Evolutionary conservation across 495 filamentous ascomycete species (phyloP).

Genomic region (Trichoderma reesei): DNA sequence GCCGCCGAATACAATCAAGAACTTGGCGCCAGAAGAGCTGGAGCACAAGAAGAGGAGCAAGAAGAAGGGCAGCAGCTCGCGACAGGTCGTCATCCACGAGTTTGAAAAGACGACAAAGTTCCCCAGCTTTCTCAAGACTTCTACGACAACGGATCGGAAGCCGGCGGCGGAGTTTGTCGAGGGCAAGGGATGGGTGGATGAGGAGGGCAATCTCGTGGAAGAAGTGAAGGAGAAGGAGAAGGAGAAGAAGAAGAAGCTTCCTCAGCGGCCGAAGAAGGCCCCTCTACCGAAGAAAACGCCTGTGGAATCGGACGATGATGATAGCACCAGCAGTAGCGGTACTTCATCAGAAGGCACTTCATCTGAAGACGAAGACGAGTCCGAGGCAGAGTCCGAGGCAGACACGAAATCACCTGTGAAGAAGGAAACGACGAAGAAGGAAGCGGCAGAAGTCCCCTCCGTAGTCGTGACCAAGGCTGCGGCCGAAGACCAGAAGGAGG

Average conservation of each 20-base stretch:
- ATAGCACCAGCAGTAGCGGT: conserved; percentile 25
- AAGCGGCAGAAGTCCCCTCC: not conserved
- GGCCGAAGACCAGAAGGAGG: not conserved
- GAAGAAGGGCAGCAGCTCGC: conserved; percentile 36
- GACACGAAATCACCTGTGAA: not conserved
- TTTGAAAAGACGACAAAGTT: conserved; percentile 71
- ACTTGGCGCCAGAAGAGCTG: conserved; percentile 26
- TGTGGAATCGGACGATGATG: conserved; percentile 18
- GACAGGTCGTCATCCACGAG: conserved; percentile 63
- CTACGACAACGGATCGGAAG: conserved; percentile 20
- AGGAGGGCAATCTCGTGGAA: conserved; percentile 66
- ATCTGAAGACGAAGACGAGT: conserved; percentile 18
- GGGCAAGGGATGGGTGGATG: conserved; percentile 82
- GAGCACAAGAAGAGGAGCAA: conserved; percentile 45
- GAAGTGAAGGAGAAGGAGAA: conserved; percentile 23
- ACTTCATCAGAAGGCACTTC: conserved; percentile 14
- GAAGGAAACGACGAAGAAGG: conserved; percentile 14
- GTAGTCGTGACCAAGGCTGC: conserved; percentile 6
- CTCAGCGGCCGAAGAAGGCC: conserved; percentile 11
- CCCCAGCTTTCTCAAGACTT: conserved; percentile 61
- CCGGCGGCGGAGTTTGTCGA: conserved; percentile 51
- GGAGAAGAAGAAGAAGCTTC: conserved; percentile 11
- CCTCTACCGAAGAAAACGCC: conserved; percentile 14
- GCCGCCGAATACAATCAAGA: conserved; percentile 46
- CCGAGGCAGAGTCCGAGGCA: conserved; percentile 13